Conservation (phyloP, 805 yeast genomes). For the Hemisphaericaspora nanyangensis region DNA sequence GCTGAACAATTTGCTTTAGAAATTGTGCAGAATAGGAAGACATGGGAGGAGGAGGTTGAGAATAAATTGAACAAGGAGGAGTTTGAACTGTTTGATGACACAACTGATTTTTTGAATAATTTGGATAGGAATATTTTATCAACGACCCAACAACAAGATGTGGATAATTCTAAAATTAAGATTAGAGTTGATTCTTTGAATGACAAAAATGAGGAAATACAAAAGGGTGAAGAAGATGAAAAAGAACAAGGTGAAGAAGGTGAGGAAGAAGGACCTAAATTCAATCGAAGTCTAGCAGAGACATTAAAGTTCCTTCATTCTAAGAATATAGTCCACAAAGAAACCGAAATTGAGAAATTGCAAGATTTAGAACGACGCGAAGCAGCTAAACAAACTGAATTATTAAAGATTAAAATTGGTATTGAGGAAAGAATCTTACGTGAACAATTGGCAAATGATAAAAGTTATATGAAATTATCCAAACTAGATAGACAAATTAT, state of each 20-base stretch:
- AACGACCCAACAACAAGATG: background rate
- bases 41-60: too few species aligned
- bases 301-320: constrained; percentile 26
- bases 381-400: constrained; percentile 25
- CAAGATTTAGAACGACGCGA: constrained; percentile 17
- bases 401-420: constrained; percentile 22
- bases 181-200: background rate
- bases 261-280: constrained; percentile 9
- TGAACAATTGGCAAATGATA: constrained; percentile 26
- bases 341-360: constrained; percentile 5
- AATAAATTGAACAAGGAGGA: constrained; percentile 8
- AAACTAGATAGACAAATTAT: constrained; percentile 24
- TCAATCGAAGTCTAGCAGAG: constrained; percentile 20
- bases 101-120: constrained; percentile 35
- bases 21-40: constrained; percentile 24
- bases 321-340: constrained; percentile 14
- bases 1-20: constrained; percentile 34
- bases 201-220: background rate
- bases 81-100: constrained; percentile 11
- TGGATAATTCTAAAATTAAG: background rate
- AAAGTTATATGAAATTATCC: constrained; percentile 20
- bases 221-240: background rate
- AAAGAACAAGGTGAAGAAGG: background rate
- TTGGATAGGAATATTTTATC: constrained; percentile 8
- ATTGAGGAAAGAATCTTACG: constrained; percentile 32